A percentile compares a stretch with the other conserved stretches of the same genome.
These are phyloP conservation scores for Tylopilus felleus DNA, from an alignment of 768 basidiomycete genomes.

Conservation along the genomic window DNA sequence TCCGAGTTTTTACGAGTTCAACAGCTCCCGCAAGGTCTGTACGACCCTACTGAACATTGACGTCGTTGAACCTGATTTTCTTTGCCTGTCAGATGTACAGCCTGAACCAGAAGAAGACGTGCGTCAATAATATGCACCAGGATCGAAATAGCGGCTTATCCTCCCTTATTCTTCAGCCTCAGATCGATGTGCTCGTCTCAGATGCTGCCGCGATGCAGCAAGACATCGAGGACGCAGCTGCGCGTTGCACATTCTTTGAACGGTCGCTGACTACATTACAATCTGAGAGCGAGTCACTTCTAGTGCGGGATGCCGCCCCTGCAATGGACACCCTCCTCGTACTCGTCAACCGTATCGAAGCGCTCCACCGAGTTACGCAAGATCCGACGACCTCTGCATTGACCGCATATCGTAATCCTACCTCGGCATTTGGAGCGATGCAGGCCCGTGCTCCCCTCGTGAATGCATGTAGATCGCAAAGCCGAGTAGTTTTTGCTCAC, in stretches of 20 bases:
- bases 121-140: background rate
- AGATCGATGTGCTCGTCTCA: background rate
- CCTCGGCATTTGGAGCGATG: slow-evolving; percentile 1
- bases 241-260: slow-evolving; percentile 3
- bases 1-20: no score
- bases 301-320: background rate
- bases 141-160: background rate
- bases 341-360: slow-evolving; percentile 5
- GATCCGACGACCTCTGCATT: background rate
- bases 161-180: background rate
- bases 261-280: background rate
- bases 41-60: background rate
- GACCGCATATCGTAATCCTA: background rate
- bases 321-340: slow-evolving; percentile 7
- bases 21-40: background rate
- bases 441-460: slow-evolving; percentile 1
- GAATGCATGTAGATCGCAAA: slow-evolving; percentile 4
- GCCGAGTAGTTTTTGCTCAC: slow-evolving; percentile 1
- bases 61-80: background rate
- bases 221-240: slow-evolving; percentile 3
- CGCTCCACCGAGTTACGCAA: slow-evolving; percentile 3
- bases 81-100: background rate
- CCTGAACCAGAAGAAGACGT: background rate
- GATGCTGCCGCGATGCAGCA: slow-evolving; percentile 2
- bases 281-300: slow-evolving; percentile 1